Percentiles rank a stretch among this genome's conserved stretches.
Evolutionary conservation across 768 basidiomycete genomes (phyloP).

Genomic region (Mycena crocata): DNA sequence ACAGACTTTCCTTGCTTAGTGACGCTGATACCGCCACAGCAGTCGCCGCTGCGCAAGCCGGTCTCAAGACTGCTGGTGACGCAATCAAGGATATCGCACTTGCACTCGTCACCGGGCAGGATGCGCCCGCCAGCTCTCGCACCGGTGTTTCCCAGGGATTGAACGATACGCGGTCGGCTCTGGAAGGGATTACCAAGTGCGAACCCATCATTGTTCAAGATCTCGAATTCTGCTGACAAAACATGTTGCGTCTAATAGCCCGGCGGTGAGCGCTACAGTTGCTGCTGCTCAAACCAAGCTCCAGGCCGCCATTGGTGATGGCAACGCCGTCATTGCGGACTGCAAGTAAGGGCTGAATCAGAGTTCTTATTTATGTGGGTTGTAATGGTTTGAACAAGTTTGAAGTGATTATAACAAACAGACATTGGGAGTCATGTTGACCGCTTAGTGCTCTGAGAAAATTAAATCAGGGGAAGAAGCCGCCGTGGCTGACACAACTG

Average conservation of each 20-base stretch:
- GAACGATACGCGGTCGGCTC: conserved; percentile 28
- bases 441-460: no score
- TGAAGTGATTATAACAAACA: no score
- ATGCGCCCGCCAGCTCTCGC: conserved; percentile 27
- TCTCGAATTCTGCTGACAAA: background rate
- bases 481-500: no score
- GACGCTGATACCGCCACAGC: conserved; percentile 28
- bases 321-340: conserved; percentile 24
- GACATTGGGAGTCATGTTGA: no score
- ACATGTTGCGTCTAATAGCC: background rate
- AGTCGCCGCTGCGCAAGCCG: conserved; percentile 24
- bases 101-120: conserved; percentile 31
- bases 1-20: conserved; percentile 5
- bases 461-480: no score
- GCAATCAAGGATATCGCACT: conserved; percentile 31
- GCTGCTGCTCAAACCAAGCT: conserved; percentile 9
- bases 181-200: conserved; percentile 26
- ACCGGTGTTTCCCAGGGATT: conserved; percentile 29
- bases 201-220: background rate
- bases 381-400: background rate
- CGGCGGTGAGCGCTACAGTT: conserved; percentile 2
- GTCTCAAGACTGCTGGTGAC: conserved; percentile 22
- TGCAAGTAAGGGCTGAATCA: conserved; percentile 12
- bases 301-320: conserved; percentile 17
- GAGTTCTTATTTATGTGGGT: background rate